Evolutionary conservation across 352 stramenopile genomes (phyloP).

Genomic region (Phytophthora citrophthora): DNA sequence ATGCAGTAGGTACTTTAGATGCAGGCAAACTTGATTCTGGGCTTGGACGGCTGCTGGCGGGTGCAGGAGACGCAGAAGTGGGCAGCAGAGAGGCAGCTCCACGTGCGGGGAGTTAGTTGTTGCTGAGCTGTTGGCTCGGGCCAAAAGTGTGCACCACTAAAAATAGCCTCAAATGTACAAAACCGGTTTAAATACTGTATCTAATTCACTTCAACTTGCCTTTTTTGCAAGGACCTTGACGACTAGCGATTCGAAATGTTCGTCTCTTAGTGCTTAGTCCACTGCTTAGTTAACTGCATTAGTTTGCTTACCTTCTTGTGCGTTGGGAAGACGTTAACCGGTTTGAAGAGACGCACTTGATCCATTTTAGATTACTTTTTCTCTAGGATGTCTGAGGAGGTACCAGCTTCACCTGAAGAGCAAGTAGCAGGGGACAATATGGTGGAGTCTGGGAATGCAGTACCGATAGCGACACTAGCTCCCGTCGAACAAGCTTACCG

Average conservation of each 20-base stretch:
- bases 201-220: conserved; percentile 23
- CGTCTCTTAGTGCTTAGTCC: not conserved
- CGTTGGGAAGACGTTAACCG: not conserved
- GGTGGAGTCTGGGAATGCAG: not conserved
- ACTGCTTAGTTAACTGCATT: not conserved
- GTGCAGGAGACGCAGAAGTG: conserved; percentile 27
- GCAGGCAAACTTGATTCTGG: not conserved
- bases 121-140: conserved; percentile 20
- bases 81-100: conserved; percentile 5
- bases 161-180: conserved; percentile 13
- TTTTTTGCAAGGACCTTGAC: conserved; percentile 4
- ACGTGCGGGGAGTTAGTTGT: not conserved
- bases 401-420: conserved; percentile 11
- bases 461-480: not conserved
- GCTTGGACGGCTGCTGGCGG: conserved; percentile 9
- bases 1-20: conserved; percentile 12
- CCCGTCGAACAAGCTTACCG: conserved; percentile 47
- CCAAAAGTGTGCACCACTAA: conserved; percentile 29
- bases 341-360: conserved; percentile 13
- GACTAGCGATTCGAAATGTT: conserved; percentile 5
- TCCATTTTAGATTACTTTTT: conserved; percentile 4
- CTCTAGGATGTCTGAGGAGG: conserved; percentile 8
- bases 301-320: not conserved
- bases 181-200: conserved; percentile 11
- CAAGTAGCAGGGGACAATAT: not conserved